Percentiles rank a stretch among this genome's conserved stretches.
Conservation (phyloP, 768 basidiomycete species). For the Austroboletus festivus region DNA sequence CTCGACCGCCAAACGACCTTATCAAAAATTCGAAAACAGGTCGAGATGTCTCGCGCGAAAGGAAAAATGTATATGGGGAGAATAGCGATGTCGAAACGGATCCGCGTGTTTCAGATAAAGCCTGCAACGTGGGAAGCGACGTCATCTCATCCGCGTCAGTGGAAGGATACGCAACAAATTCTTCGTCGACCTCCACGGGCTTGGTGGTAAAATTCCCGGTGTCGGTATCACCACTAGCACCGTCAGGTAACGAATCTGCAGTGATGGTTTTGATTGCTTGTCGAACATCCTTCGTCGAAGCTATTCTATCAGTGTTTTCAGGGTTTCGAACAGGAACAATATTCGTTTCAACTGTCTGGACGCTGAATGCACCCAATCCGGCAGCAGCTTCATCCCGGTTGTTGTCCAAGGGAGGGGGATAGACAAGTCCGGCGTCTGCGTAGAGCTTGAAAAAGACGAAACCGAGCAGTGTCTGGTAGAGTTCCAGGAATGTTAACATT, state of each 20-base stretch:
- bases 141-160: conserved; percentile 43
- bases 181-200: conserved; percentile 48
- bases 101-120: conserved; percentile 58
- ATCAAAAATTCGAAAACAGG: conserved; percentile 93
- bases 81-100: conserved; percentile 66
- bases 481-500: conserved; percentile 95
- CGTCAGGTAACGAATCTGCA: conserved; percentile 16
- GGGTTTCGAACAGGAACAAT: conserved; percentile 17
- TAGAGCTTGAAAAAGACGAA: conserved; percentile 99
- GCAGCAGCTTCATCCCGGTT: conserved; percentile 82
- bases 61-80: conserved; percentile 83
- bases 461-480: conserved; percentile 94
- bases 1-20: conserved; percentile 85
- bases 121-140: conserved; percentile 65
- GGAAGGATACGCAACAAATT: conserved; percentile 64
- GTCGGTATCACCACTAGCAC: conserved; percentile 40
- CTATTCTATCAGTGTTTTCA: conserved; percentile 28
- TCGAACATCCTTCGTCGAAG: conserved; percentile 55
- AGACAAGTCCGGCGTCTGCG: conserved; percentile 86
- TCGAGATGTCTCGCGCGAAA: conserved; percentile 90
- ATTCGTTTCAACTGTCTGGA: conserved; percentile 49
- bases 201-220: conserved; percentile 30
- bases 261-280: conserved; percentile 47
- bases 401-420: conserved; percentile 88
- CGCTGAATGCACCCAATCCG: conserved; percentile 82